Evolutionary conservation across 2,329 filamentous ascomycete genomes (phyloP), one percentile per base, ranked within the genome.

Genomic region (Penicillium sp.): DNA sequence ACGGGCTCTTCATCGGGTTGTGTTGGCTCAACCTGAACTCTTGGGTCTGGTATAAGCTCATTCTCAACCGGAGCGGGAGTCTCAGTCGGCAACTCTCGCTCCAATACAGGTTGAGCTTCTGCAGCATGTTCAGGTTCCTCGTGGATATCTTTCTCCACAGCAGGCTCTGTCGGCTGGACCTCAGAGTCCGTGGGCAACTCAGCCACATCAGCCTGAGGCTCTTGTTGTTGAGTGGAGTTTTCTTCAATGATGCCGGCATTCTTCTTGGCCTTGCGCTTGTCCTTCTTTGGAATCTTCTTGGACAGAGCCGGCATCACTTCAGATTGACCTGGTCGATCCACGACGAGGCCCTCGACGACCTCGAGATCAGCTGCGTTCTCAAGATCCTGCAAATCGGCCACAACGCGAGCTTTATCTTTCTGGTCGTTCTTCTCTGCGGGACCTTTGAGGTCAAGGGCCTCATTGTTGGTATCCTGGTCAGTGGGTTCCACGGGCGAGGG

Each of bases 211-310:
- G 26, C 14, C 11, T 53, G 40, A 3, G 22, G 18, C 16, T 57
- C 47, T 18, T 39, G 54, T 26, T 51, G 18, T 3, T 29, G 29
- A 51, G 22, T 2, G 55, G 44, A 26, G 4, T 11, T 14, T 18
- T 58, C 50, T 38, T 64, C 57, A 2, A 26, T 10, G 10, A 35
- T n/a, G 2, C 46, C 51, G 16, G 38, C 20, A 52, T 55, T 60
- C 35, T 65, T 63, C 49, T 62, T 67, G 20, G 59, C 57, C 46
- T 65, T 66, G 5, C 62, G 63, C 54, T 65, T 61, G 43, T 67
- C 62, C 50, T 66, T 65, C 43, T 64, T 66, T 2, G 60, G 66
- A 35, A 65, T 37, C 40, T 65, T 65, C 42, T 53, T 62, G 14
- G 58, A 55, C 44, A 61, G 22, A 35, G 53, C 56, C 2, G 48